Conservation (phyloP, 345 rosid genomes). For the Isatis tinctoria region DNA sequence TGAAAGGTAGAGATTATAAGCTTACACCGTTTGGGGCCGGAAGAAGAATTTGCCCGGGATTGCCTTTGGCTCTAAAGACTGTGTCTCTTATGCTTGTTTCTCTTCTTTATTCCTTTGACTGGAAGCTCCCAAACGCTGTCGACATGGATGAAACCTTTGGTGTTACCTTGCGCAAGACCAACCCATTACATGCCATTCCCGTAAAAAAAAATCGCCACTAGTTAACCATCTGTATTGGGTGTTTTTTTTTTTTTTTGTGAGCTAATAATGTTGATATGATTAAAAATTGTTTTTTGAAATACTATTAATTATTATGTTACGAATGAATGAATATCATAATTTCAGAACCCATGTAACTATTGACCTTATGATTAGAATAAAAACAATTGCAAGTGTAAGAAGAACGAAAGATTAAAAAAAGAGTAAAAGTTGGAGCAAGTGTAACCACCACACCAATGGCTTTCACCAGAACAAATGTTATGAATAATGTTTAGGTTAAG, state of each 20-base stretch:
- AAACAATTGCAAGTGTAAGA: no score
- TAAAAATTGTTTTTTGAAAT: no score
- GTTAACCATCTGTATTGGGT: neutral
- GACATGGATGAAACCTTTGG: constrained; percentile 37
- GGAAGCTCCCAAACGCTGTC: constrained; percentile 33
- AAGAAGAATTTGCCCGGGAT: constrained; percentile 21
- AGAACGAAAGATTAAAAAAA: no score
- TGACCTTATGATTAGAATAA: no score
- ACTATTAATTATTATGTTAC: no score
- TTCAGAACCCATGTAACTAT: no score
- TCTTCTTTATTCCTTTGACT: constrained; percentile 38
- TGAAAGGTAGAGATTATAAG: constrained; percentile 26
- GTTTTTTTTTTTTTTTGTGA: no score
- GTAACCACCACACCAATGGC: neutral
- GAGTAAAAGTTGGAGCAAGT: neutral
- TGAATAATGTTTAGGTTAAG: neutral
- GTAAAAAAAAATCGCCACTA: neutral
- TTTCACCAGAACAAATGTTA: neutral
- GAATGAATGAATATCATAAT: no score
- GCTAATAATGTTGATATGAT: no score
- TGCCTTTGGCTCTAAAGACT: constrained; percentile 39
- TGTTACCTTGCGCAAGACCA: constrained; percentile 24
- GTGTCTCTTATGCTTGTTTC: constrained; percentile 41
- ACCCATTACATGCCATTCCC: constrained; percentile 15
- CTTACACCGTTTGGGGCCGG: constrained; percentile 23